These are phyloP conservation scores for Plasmopara halstedii DNA, from an alignment of 352 stramenopile genomes.

Conservation along the genomic window DNA sequence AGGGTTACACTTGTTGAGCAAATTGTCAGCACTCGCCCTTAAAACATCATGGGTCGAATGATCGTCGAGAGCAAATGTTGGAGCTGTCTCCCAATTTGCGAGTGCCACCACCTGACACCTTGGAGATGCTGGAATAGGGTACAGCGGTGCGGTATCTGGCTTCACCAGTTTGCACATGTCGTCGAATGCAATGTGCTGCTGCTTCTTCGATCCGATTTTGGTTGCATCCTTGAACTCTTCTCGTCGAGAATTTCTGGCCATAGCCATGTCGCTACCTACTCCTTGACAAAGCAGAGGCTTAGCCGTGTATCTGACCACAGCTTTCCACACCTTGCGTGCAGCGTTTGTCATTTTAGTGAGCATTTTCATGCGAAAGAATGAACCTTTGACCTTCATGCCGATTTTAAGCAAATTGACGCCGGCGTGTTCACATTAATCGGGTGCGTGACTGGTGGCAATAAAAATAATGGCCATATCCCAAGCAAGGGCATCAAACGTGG, in stretches of 20 bases:
- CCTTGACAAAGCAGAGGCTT: slow-evolving; percentile 23
- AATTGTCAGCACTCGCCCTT: slow-evolving; percentile 9
- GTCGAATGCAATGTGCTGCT: slow-evolving; percentile 21
- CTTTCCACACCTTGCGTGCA: slow-evolving; percentile 19
- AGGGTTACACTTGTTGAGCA: slow-evolving; percentile 28
- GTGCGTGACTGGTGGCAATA: background rate
- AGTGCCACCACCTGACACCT: slow-evolving; percentile 16
- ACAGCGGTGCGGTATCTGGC: slow-evolving; percentile 5
- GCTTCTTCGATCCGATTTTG: background rate
- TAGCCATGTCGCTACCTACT: slow-evolving; percentile 15
- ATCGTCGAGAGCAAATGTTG: slow-evolving; percentile 12
- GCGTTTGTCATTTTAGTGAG: slow-evolving; percentile 10
- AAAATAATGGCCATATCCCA: too few relatives aligned
- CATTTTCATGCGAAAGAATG: background rate
- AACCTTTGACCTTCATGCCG: background rate
- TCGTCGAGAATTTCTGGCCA: slow-evolving; percentile 19
- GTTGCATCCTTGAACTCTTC: slow-evolving; percentile 1
- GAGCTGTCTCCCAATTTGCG: slow-evolving; percentile 21
- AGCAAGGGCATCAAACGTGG: too few relatives aligned
- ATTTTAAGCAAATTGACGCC: background rate
- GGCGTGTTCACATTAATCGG: background rate
- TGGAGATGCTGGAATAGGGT: slow-evolving; percentile 3
- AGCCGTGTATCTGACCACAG: slow-evolving; percentile 16
- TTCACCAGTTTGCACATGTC: slow-evolving; percentile 22
- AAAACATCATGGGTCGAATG: slow-evolving; percentile 6